Base-by-base conservation (phyloP, 2,329 filamentous ascomycete species). In the Verticillium nubilum region DNA sequence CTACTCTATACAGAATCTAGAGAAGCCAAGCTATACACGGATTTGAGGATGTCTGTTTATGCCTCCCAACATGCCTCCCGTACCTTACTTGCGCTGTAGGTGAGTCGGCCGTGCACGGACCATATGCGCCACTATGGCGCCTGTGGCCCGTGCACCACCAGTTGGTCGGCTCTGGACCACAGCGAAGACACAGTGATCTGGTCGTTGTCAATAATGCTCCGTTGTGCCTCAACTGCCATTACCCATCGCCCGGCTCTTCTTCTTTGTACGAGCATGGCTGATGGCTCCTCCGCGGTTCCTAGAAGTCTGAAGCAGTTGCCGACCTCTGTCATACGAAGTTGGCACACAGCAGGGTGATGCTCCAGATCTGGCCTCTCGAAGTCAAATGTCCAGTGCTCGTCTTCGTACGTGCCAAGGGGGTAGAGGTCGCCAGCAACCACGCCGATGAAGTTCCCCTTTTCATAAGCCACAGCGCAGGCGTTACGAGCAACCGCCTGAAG, bases 231-330 rank as follows among this genome's bases (percentile, higher is more conserved):
- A 29, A 55, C 53, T 26, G 29, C 53, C 23, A 55, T 55, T 37
- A 55, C 53, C 53, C 23, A 55, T 12, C 29, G 53, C 17, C 53
- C 53, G 53, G 29, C 53, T 25, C 53, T 28, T 29, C 53, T 55
- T 55, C 37, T 55, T 35, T 25, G n/a, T 23, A 55, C 31, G 23
- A 55, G 53, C 31, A 28, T 29, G 28, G 53, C 53, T 55, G 31
- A 31, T 31, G 53, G 53, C 17, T 55, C 31, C n/a, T 55, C 29
- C 23, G 53, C 53, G 19, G 53, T 29, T 28, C 28, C 53, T 25
- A 55, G 53, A 35, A 35, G 28, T 55, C 53, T 55, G 31, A 55
- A 55, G 53, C 29, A 55, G 29, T 55, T 55, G 12, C 53, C 53
- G 27, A 37, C 53, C 31, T 55, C 53, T 29, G 17, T 35, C 15